A percentile compares a stretch with the other conserved stretches of the same genome.
Conservation (phyloP, 441 rosid genomes). For the Omphalea diandra region DNA sequence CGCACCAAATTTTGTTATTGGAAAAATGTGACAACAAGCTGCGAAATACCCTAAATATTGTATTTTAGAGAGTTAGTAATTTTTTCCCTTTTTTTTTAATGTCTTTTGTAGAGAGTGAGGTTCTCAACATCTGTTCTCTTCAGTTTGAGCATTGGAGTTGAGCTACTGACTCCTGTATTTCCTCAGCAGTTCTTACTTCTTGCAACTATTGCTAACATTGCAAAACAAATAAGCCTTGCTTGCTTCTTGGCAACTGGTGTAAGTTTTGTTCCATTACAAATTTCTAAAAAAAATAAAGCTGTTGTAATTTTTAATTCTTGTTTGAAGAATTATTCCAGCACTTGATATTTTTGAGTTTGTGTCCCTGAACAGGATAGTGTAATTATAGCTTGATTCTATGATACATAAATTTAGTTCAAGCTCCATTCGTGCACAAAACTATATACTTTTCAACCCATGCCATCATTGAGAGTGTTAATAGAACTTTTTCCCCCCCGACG, state of each 20-base stretch:
- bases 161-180: conserved; percentile 78
- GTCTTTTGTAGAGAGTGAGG: conserved; percentile 67
- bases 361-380: too few species aligned
- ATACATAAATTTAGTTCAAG: background rate
- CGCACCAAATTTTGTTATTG: conserved; percentile 9
- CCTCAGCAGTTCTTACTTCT: conserved; percentile 81
- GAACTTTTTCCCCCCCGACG: background rate
- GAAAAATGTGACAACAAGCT: background rate
- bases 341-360: conserved; percentile 8
- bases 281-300: conserved; percentile 2
- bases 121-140: conserved; percentile 83
- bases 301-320: conserved; percentile 1
- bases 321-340: background rate
- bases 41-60: background rate
- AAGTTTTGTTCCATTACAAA: conserved; percentile 39
- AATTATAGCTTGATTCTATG: background rate
- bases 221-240: conserved; percentile 86
- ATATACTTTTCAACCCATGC: background rate
- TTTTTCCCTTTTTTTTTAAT: conserved; percentile 10
- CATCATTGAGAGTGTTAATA: background rate
- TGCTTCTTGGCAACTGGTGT: conserved; percentile 87
- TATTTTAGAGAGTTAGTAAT: background rate
- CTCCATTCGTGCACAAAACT: background rate
- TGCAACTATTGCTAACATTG: conserved; percentile 80
- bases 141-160: conserved; percentile 90